Evolutionary conservation across 441 rosid species (phyloP).

Genomic region (Erodium texanum): DNA sequence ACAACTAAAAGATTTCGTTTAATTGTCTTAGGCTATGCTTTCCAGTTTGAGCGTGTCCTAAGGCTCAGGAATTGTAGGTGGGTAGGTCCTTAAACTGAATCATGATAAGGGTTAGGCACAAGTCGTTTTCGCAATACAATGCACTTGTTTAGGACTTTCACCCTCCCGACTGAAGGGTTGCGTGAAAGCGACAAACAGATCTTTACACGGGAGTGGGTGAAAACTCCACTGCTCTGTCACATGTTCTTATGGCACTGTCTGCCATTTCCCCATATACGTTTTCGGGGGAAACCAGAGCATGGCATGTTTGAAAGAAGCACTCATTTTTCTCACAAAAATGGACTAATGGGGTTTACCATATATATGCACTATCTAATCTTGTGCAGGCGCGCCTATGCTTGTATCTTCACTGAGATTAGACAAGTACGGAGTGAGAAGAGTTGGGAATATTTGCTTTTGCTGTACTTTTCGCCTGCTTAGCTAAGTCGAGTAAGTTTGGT

Average conservation of each 20-base stretch:
- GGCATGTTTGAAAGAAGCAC: constrained; percentile 11
- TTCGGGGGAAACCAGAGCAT: constrained; percentile 4
- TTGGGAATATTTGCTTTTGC: neutral
- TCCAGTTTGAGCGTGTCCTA: neutral
- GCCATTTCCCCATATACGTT: constrained; percentile 14
- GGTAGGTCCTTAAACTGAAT: constrained; percentile 9
- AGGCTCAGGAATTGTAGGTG: neutral
- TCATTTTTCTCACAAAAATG: constrained; percentile 7
- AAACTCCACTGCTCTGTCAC: too few species aligned
- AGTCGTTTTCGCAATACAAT: neutral
- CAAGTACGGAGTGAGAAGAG: constrained; percentile 8
- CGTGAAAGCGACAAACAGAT: too few species aligned
- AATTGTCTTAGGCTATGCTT: too few species aligned
- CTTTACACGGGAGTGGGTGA: too few species aligned
- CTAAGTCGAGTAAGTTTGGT: too few species aligned
- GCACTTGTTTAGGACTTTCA: too few species aligned
- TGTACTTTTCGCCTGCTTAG: neutral
- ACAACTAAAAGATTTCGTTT: too few species aligned
- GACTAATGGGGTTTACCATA: constrained; percentile 14
- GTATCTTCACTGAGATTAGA: constrained; percentile 1
- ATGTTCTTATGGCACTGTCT: constrained; percentile 22
- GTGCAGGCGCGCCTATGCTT: neutral
- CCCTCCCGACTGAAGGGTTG: too few species aligned
- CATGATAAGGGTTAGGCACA: neutral
- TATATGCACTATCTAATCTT: constrained; percentile 16